These are phyloP conservation scores for Cladosporium sp. DNA, from an alignment of 2,329 filamentous ascomycete species.

Conservation along the genomic window DNA sequence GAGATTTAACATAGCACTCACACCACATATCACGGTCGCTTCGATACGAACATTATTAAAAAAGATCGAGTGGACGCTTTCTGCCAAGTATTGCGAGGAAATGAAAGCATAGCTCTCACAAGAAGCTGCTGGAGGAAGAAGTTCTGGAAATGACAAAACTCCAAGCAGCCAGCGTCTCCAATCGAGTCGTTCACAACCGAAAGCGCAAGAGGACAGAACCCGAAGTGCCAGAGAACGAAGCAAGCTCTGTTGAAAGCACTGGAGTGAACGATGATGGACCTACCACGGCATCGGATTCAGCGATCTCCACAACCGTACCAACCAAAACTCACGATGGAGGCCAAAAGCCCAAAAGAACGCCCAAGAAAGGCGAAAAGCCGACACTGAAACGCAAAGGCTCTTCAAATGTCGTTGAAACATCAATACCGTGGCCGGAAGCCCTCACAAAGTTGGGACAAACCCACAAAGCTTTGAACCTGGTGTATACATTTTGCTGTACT, in stretches of 20 bases:
- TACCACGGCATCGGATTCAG: conserved; percentile 11
- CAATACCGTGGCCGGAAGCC: conserved; percentile 66
- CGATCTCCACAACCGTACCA: conserved; percentile 40
- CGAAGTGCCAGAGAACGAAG: conserved; percentile 8
- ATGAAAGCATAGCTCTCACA: too few species aligned
- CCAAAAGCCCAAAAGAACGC: conserved; percentile 44
- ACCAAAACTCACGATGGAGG: conserved; percentile 56
- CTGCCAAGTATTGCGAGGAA: too few species aligned
- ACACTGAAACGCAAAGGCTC: conserved; percentile 43
- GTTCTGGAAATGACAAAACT: conserved; percentile 38
- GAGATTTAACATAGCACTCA: too few species aligned
- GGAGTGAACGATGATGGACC: conserved; percentile 13
- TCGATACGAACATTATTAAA: too few species aligned
- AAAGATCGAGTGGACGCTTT: too few species aligned
- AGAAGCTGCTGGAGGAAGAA: background rate
- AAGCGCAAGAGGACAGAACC: conserved; percentile 38
- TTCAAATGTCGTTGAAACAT: conserved; percentile 47
- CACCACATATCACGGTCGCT: too few species aligned
- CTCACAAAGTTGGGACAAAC: conserved; percentile 70
- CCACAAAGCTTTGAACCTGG: conserved; percentile 81
- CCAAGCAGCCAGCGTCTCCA: conserved; percentile 46
- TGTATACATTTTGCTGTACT: conserved; percentile 92
- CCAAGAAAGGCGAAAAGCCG: conserved; percentile 37
- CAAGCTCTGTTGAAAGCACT: background rate
- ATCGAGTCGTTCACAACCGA: conserved; percentile 38